Percentiles rank a stretch among this genome's conserved stretches.
Evolutionary conservation across 2,329 filamentous ascomycete genomes (phyloP).

Genomic region (Didymella glomerata): DNA sequence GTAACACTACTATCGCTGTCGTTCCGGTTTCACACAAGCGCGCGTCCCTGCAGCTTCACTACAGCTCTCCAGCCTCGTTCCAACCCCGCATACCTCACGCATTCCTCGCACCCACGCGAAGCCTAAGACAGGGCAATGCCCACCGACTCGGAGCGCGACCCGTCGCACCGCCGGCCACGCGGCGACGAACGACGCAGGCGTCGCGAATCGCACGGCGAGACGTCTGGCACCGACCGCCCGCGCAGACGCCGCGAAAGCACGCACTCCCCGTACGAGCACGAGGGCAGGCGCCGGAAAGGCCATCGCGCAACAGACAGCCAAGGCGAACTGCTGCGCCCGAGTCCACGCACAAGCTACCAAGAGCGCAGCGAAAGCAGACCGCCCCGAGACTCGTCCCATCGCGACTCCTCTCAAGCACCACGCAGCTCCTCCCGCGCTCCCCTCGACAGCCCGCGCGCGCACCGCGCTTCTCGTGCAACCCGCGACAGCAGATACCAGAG

Average conservation of each 20-base stretch:
- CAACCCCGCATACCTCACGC: conserved; percentile 28
- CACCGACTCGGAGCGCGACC: conserved; percentile 26
- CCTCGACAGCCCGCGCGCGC: conserved; percentile 8
- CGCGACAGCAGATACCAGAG: conserved; percentile 30
- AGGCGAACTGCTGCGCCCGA: conserved; percentile 42
- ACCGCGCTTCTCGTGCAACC: not conserved
- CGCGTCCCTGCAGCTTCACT: conserved; percentile 1
- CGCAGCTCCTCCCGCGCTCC: conserved; percentile 18
- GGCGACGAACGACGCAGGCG: conserved; percentile 42
- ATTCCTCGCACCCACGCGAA: conserved; percentile 13
- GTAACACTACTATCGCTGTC: not conserved
- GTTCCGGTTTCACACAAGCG: not conserved
- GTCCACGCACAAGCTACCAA: conserved; percentile 7
- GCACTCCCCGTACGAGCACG: conserved; percentile 33
- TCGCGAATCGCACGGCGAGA: conserved; percentile 39
- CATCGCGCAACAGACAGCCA: conserved; percentile 53
- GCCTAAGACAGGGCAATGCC: conserved; percentile 2
- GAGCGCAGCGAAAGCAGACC: not conserved
- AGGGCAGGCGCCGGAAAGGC: conserved; percentile 43
- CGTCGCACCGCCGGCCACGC: conserved; percentile 34
- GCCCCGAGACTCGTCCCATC: conserved; percentile 1
- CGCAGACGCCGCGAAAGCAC: conserved; percentile 30
- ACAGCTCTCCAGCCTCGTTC: conserved; percentile 14
- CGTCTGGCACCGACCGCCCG: conserved; percentile 33
- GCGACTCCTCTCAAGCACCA: conserved; percentile 19